phyloP scores from a whole-genome alignment of 345 rosid species.

The Nephelium lappaceum region DNA sequence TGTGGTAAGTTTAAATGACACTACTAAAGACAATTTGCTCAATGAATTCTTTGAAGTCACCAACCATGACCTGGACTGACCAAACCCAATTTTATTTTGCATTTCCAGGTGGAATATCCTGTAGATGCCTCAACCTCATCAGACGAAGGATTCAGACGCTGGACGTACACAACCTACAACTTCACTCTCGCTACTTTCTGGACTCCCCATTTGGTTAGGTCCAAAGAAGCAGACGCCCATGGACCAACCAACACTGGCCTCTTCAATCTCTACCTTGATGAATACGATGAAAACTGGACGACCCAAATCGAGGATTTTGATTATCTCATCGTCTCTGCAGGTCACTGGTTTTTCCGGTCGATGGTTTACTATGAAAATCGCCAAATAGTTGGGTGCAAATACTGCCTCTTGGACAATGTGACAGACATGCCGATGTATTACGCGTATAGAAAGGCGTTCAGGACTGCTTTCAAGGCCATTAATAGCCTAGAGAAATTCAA shows the following conservation, averaged over 20 bases:
- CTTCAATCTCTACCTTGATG: constrained; percentile 67
- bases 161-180: constrained; percentile 69
- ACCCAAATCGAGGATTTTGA: constrained; percentile 58
- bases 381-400: constrained; percentile 59
- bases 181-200: constrained; percentile 73
- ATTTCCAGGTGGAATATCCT: constrained; percentile 72
- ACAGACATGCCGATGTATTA: constrained; percentile 61
- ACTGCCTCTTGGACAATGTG: constrained; percentile 51
- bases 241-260: constrained; percentile 49
- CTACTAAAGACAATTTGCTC: no score
- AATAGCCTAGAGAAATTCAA: constrained; percentile 50
- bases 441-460: constrained; percentile 63
- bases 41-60: no score
- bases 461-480: constrained; percentile 69
- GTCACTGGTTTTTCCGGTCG: constrained; percentile 93
- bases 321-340: constrained; percentile 61
- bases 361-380: constrained; percentile 50
- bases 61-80: no score
- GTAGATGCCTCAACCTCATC: constrained; percentile 56
- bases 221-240: constrained; percentile 36
- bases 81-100: no score
- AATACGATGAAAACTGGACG: constrained; percentile 57
- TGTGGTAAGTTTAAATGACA: no score
- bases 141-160: constrained; percentile 62
- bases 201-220: constrained; percentile 64